Evolutionary conservation across 2,329 filamentous ascomycete species (phyloP).

Genomic region (Sporothrix curviconia): DNA sequence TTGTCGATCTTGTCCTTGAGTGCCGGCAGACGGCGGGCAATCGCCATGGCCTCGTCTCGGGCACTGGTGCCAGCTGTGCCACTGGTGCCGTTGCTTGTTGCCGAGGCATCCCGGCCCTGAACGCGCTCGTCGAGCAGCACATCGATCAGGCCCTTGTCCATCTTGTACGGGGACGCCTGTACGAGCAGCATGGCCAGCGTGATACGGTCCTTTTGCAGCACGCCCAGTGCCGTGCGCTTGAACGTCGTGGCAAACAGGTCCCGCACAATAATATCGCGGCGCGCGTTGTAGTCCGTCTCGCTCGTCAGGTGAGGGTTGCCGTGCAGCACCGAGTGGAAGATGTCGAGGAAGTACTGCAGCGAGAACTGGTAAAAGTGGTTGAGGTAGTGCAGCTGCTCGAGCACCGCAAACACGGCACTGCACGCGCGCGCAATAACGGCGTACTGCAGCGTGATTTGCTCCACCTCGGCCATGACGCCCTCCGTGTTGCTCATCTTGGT

Average conservation of each 20-base stretch:
- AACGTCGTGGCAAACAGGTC: constrained; percentile 89
- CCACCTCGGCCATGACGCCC: constrained; percentile 96
- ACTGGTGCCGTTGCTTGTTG: not conserved
- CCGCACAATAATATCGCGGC: constrained; percentile 83
- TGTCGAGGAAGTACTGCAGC: constrained; percentile 94
- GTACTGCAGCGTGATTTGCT: constrained; percentile 92
- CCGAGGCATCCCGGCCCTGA: constrained; percentile 69
- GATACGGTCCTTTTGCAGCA: constrained; percentile 90
- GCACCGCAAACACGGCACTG: constrained; percentile 92
- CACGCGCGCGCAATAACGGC: constrained; percentile 88
- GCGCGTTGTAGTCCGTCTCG: constrained; percentile 67
- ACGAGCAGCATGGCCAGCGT: constrained; percentile 92
- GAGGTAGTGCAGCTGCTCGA: constrained; percentile 95
- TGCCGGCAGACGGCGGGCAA: constrained; percentile 60
- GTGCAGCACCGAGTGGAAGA: constrained; percentile 87
- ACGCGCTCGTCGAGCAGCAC: constrained; percentile 72
- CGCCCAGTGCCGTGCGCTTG: constrained; percentile 83
- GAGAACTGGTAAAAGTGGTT: constrained; percentile 99
- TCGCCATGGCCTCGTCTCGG: constrained; percentile 61
- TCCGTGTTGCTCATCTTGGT: constrained; percentile 95
- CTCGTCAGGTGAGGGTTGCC: constrained; percentile 66
- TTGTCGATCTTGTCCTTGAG: constrained; percentile 67
- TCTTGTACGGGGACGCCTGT: constrained; percentile 90
- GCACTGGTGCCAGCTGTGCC: too few species aligned
- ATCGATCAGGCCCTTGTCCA: constrained; percentile 88